These are phyloP conservation scores for Podospora didyma DNA, from an alignment of 495 filamentous ascomycete genomes.

Conservation along the genomic window DNA sequence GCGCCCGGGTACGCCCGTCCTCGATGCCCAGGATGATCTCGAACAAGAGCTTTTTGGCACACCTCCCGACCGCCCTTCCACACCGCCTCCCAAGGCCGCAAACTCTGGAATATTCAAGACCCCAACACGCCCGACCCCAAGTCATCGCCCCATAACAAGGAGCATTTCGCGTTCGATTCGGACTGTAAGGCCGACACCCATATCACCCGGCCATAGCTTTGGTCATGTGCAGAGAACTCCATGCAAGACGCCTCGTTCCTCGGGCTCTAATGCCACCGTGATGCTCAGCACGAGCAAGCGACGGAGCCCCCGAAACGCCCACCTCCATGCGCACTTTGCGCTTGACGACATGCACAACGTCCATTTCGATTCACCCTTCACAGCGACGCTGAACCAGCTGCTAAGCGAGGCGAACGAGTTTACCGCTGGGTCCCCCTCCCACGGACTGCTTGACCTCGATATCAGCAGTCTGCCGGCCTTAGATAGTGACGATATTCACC, in stretches of 20 bases:
- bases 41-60: slow-evolving; percentile 55
- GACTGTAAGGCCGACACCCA: slow-evolving; percentile 31
- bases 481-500: slow-evolving; percentile 34
- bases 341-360: slow-evolving; percentile 18
- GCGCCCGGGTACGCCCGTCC: slow-evolving; percentile 23
- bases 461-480: slow-evolving; percentile 37
- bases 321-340: slow-evolving; percentile 26
- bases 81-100: slow-evolving; percentile 55
- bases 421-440: slow-evolving; percentile 33
- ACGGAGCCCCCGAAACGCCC: slow-evolving; percentile 35
- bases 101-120: slow-evolving; percentile 50
- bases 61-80: slow-evolving; percentile 50
- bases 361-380: slow-evolving; percentile 52
- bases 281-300: slow-evolving; percentile 29
- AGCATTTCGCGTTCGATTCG: slow-evolving; percentile 51
- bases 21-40: slow-evolving; percentile 43
- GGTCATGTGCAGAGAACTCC: slow-evolving; percentile 38
- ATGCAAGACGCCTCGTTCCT: slow-evolving; percentile 35
- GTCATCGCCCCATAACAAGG: slow-evolving; percentile 52
- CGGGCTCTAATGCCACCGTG: slow-evolving; percentile 15
- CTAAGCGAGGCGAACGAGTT: slow-evolving; percentile 52
- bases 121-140: slow-evolving; percentile 53
- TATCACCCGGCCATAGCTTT: slow-evolving; percentile 32
- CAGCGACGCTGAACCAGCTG: slow-evolving; percentile 55
- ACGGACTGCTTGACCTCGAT: slow-evolving; percentile 30